Evolutionary conservation across 768 basidiomycete species (phyloP).

Genomic region (Amanita polypyramis): DNA sequence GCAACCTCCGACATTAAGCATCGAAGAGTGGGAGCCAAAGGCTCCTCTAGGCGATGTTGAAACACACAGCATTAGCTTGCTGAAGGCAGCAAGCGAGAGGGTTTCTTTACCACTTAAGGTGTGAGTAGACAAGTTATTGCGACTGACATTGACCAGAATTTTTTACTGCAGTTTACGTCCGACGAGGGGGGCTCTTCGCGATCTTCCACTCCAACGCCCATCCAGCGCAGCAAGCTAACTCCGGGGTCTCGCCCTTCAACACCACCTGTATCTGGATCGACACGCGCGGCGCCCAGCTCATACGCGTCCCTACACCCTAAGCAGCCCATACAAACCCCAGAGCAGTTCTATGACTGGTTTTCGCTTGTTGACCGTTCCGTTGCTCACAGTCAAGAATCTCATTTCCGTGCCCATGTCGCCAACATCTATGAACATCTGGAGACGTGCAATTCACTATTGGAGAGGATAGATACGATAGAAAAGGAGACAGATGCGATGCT

Average conservation of each 20-base stretch:
- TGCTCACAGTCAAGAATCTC: slow-evolving; percentile 87
- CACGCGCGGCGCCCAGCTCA: slow-evolving; percentile 2
- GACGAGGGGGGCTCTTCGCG: slow-evolving; percentile 23
- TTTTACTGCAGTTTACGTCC: slow-evolving; percentile 18
- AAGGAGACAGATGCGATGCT: slow-evolving; percentile 71
- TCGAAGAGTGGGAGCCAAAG: slow-evolving; percentile 90
- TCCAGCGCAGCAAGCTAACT: slow-evolving; percentile 5
- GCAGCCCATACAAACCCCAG: slow-evolving; percentile 76
- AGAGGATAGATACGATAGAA: slow-evolving; percentile 65
- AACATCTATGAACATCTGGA: slow-evolving; percentile 66
- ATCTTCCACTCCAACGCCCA: slow-evolving; percentile 28
- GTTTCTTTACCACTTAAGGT: slow-evolving; percentile 72
- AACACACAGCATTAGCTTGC: slow-evolving; percentile 46
- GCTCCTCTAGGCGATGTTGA: slow-evolving; percentile 68
- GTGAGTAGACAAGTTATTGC: slow-evolving; percentile 8
- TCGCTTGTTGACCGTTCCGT: slow-evolving; percentile 81
- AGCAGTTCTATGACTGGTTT: slow-evolving; percentile 98
- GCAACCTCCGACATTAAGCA: slow-evolving; percentile 33
- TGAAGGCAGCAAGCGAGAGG: slow-evolving; percentile 54
- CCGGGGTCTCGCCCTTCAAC: slow-evolving; percentile 2
- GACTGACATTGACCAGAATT: slow-evolving; percentile 5
- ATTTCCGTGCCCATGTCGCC: slow-evolving; percentile 79
- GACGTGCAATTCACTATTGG: slow-evolving; percentile 68
- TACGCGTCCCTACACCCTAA: slow-evolving; percentile 51
- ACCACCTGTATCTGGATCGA: slow-evolving; percentile 16